A percentile compares a stretch with the other conserved stretches of the same genome.
Conservation (phyloP, 768 basidiomycete species). For the Clathrus columnatus region DNA sequence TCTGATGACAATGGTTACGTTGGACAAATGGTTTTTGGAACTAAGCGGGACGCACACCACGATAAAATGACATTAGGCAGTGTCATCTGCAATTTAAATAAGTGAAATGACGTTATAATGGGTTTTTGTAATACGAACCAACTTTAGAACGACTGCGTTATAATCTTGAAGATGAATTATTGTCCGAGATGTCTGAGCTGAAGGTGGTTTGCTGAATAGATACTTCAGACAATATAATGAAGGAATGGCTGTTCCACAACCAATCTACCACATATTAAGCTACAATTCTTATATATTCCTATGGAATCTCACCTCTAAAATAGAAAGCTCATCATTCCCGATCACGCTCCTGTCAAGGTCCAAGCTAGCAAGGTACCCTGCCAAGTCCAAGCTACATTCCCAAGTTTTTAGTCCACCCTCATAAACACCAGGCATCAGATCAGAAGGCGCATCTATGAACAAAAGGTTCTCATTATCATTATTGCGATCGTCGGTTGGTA, state of each 20-base stretch:
- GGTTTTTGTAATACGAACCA: slow-evolving; percentile 30
- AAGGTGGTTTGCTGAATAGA: slow-evolving; percentile 36
- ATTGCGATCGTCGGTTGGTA: slow-evolving; percentile 19
- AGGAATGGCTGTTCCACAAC: slow-evolving; percentile 89
- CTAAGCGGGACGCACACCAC: slow-evolving; percentile 61
- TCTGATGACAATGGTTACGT: slow-evolving; percentile 32
- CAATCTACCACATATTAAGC: slow-evolving; percentile 47
- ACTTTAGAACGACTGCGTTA: slow-evolving; percentile 69
- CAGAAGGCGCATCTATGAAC: slow-evolving; percentile 76
- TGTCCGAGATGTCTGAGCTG: slow-evolving; percentile 25
- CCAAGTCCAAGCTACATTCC: slow-evolving; percentile 91
- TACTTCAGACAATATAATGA: slow-evolving; percentile 61
- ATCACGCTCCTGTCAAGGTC: slow-evolving; percentile 14
- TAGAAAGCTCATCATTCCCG: slow-evolving; percentile 35
- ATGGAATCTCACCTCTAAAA: slow-evolving; percentile 59
- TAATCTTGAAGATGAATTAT: slow-evolving; percentile 85
- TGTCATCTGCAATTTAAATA: slow-evolving; percentile 29
- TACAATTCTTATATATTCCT: slow-evolving; percentile 3
- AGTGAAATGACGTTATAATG: not conserved
- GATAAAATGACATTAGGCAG: slow-evolving; percentile 68
- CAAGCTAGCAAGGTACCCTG: slow-evolving; percentile 46
- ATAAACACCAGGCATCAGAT: slow-evolving; percentile 86
- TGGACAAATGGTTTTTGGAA: not conserved
- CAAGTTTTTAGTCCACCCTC: slow-evolving; percentile 97
- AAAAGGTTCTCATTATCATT: slow-evolving; percentile 28